These are phyloP conservation scores for Ophiostoma ips DNA, from an alignment of 2,329 filamentous ascomycete genomes.

Conservation along the genomic window DNA sequence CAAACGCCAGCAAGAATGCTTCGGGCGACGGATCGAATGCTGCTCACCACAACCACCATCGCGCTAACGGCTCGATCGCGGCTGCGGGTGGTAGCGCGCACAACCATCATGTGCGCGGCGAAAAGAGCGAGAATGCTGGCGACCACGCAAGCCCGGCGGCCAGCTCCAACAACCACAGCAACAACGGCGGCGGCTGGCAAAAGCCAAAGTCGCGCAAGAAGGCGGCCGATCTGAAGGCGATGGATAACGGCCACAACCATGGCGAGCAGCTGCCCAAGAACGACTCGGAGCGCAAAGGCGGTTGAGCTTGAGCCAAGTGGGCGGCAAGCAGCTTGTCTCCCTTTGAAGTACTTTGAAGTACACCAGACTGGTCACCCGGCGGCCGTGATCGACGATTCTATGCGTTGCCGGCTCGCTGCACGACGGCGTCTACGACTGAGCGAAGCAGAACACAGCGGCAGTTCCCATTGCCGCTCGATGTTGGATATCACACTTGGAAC, in stretches of 20 bases:
- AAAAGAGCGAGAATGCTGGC: conserved; percentile 1
- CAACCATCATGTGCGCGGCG: neutral
- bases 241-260: conserved; percentile 25
- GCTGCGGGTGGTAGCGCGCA: conserved; percentile 30
- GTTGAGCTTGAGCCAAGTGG: conserved; percentile 26
- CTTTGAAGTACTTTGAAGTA: too few species aligned
- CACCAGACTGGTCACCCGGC: neutral
- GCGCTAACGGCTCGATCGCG: conserved; percentile 22
- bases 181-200: conserved; percentile 34
- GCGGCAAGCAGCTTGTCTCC: neutral
- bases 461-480: neutral
- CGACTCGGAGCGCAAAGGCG: conserved; percentile 48
- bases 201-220: conserved; percentile 44
- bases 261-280: conserved; percentile 43
- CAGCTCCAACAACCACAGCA: conserved; percentile 14
- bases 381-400: neutral
- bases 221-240: conserved; percentile 33
- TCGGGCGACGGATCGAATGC: neutral
- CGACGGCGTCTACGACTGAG: neutral
- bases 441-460: neutral
- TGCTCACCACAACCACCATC: neutral
- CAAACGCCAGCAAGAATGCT: conserved; percentile 5
- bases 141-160: neutral
- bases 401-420: neutral
- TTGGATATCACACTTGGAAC: neutral